phyloP scores from a whole-genome alignment of 2,329 filamentous ascomycete species.

The Talaromyces sp. region DNA sequence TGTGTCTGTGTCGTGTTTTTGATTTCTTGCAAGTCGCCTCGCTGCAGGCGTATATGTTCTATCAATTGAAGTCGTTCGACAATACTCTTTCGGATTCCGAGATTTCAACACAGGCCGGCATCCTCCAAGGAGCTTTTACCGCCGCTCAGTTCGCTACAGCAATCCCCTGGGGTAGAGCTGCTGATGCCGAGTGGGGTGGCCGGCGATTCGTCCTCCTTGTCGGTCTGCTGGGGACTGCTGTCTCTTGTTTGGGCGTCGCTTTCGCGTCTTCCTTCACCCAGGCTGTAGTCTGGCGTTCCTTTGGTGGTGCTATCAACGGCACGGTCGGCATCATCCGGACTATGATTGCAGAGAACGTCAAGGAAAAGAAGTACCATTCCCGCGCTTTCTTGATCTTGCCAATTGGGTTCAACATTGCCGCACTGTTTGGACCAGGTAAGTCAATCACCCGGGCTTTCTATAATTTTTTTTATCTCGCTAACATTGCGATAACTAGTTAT shows the following conservation, averaged over 20 bases:
- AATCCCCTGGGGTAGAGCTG: slow-evolving; percentile 70
- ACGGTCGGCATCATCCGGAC: slow-evolving; percentile 56
- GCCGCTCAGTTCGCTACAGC: slow-evolving; percentile 75
- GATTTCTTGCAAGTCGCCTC: slow-evolving; percentile 36
- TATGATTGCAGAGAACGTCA: slow-evolving; percentile 65
- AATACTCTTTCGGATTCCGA: slow-evolving; percentile 48
- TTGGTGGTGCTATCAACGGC: slow-evolving; percentile 64
- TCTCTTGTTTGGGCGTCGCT: slow-evolving; percentile 62
- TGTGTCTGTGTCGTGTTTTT: slow-evolving; percentile 35
- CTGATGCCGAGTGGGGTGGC: slow-evolving; percentile 58
- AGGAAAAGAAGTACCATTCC: slow-evolving; percentile 58
- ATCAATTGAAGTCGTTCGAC: slow-evolving; percentile 73
- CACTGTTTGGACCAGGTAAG: slow-evolving; percentile 45
- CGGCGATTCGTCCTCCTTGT: slow-evolving; percentile 73
- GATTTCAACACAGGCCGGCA: slow-evolving; percentile 68
- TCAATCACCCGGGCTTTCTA: slow-evolving; percentile 14
- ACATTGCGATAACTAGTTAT: slow-evolving; percentile 34
- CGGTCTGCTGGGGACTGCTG: slow-evolving; percentile 62
- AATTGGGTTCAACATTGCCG: slow-evolving; percentile 62
- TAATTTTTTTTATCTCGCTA: not conserved
- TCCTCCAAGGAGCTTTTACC: slow-evolving; percentile 71
- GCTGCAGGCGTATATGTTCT: slow-evolving; percentile 67
- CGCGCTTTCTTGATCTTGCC: slow-evolving; percentile 55
- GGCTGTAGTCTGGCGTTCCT: slow-evolving; percentile 60
- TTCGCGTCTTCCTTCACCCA: slow-evolving; percentile 58